A percentile compares a stretch with the other conserved stretches of the same genome.
Conservation (phyloP, 257 asterid genomes). For the Echites panduratus region DNA sequence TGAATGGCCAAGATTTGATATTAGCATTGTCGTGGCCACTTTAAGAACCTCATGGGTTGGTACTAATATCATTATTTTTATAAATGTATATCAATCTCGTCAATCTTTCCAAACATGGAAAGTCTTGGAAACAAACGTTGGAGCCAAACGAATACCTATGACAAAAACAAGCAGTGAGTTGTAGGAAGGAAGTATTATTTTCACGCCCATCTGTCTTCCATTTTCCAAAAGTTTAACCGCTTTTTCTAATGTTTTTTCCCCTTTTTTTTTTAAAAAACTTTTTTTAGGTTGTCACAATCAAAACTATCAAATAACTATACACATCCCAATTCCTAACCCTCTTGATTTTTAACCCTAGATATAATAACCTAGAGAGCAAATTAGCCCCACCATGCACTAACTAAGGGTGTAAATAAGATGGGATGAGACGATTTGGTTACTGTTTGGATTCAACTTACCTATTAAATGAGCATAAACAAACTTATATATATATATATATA, state of each 20-base stretch:
- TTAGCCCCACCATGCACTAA: too few species aligned
- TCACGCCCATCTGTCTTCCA: conserved; percentile 12
- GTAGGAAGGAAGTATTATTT: too few species aligned
- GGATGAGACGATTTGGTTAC: too few species aligned
- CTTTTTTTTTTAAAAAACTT: too few species aligned
- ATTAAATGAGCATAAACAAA: too few species aligned
- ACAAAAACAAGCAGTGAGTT: conserved; percentile 5
- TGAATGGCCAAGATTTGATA: conserved; percentile 17
- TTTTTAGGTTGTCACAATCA: conserved; percentile 5
- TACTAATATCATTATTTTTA: too few species aligned
- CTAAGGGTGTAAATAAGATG: too few species aligned
- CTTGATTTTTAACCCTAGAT: neutral
- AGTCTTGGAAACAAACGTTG: conserved; percentile 19
- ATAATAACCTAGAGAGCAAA: neutral
- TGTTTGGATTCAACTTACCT: too few species aligned
- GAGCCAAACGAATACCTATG: conserved; percentile 9
- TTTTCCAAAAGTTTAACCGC: conserved; percentile 9
- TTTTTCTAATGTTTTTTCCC: too few species aligned
- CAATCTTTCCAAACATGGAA: conserved; percentile 31
- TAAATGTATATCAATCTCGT: conserved; percentile 7
- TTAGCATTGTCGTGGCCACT: conserved; percentile 33
- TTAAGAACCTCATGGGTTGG: conserved; percentile 21
- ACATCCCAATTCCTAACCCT: neutral
- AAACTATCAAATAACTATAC: neutral
- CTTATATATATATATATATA: too few species aligned